Evolutionary conservation across 176 grass and related monocot species (phyloP).

Genomic region (Triticum urartu): DNA sequence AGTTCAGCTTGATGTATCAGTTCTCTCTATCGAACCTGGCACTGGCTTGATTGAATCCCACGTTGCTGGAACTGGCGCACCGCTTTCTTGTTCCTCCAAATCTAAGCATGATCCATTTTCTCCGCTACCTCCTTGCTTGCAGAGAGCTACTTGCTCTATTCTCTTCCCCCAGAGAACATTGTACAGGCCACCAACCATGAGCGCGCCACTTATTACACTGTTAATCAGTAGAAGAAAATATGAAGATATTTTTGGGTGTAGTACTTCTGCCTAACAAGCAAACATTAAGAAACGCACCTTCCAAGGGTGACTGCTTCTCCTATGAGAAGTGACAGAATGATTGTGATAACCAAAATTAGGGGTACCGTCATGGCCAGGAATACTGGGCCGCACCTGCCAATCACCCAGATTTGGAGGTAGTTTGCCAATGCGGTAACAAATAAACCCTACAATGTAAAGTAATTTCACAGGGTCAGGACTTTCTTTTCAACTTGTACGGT

Average conservation of each 20-base stretch:
- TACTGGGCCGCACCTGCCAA: slow-evolving; percentile 44
- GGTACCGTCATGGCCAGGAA: slow-evolving; percentile 46
- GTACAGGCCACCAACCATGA: slow-evolving; percentile 54
- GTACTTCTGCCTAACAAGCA: background rate
- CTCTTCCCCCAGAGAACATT: slow-evolving; percentile 49
- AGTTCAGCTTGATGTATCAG: background rate
- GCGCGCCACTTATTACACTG: slow-evolving; percentile 43
- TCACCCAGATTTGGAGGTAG: slow-evolving; percentile 50
- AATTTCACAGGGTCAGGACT: background rate
- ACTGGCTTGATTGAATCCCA: background rate
- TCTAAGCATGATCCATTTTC: background rate
- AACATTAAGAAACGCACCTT: slow-evolving; percentile 26
- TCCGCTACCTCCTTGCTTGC: background rate
- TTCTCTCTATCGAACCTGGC: background rate
- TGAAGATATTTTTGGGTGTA: background rate
- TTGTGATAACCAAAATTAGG: slow-evolving; percentile 43
- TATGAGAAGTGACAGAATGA: slow-evolving; percentile 32
- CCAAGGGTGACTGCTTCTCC: slow-evolving; percentile 47
- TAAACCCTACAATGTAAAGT: slow-evolving; percentile 25
- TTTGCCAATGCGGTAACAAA: slow-evolving; percentile 22
- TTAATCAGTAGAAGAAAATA: background rate
- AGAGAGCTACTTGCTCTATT: slow-evolving; percentile 27
- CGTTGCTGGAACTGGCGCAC: background rate
- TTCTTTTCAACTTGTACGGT: background rate
- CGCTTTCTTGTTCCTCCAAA: slow-evolving; percentile 21